A percentile compares a stretch with the other conserved stretches of the same genome.
These are phyloP conservation scores for Zymoseptoria brevis DNA, from an alignment of 2,329 filamentous ascomycete genomes.

Conservation along the genomic window DNA sequence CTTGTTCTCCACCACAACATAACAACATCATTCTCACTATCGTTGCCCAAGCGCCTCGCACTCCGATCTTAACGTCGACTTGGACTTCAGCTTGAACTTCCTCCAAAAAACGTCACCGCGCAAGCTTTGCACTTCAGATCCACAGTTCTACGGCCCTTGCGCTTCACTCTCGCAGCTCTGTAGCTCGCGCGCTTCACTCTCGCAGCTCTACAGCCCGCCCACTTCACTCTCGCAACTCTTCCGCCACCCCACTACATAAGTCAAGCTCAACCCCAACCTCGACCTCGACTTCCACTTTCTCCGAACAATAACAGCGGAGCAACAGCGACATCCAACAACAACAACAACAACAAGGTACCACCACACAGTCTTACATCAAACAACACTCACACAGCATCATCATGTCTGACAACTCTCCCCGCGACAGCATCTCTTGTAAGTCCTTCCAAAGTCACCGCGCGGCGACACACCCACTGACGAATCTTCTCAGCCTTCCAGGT, in stretches of 20 bases:
- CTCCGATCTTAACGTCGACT: no score
- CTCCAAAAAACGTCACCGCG: no score
- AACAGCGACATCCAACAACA: background rate
- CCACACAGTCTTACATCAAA: background rate
- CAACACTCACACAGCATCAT: background rate
- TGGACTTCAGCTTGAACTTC: no score
- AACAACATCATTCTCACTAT: background rate
- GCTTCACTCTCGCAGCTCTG: no score
- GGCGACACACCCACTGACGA: background rate
- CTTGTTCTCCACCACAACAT: background rate
- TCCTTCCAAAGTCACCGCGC: background rate
- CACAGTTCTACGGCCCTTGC: no score
- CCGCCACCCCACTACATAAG: background rate
- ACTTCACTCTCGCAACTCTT: background rate
- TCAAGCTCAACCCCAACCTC: background rate
- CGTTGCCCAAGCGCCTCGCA: no score
- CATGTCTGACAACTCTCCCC: constrained; percentile 5
- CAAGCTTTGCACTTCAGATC: no score
- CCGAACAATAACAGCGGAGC: constrained; percentile 5
- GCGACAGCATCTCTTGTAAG: background rate
- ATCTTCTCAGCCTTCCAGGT: background rate
- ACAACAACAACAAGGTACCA: background rate
- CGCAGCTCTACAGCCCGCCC: background rate
- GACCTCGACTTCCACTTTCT: background rate
- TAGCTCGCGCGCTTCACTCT: background rate